phyloP scores from a whole-genome alignment of 352 stramenopile species.

The Phytophthora pini region DNA sequence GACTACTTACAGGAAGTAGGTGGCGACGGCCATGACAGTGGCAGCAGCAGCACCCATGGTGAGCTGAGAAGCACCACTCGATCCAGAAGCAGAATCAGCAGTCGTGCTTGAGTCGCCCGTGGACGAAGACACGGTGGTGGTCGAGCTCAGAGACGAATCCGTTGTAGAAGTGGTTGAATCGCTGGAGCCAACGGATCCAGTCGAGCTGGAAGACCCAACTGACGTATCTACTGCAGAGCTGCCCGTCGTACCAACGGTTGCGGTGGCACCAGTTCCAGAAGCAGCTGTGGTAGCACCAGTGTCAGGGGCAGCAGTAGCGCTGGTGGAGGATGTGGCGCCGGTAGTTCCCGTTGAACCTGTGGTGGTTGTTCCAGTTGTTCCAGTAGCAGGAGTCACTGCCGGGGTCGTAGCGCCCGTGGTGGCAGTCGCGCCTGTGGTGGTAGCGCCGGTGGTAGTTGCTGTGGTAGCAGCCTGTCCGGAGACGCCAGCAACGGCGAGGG shows the following conservation, averaged over 20 bases:
- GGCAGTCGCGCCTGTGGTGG: conserved; percentile 2
- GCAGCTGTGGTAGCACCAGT: conserved; percentile 3
- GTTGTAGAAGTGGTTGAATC: conserved; percentile 17
- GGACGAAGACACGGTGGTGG: conserved; percentile 15
- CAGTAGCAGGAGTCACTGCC: conserved; percentile 14
- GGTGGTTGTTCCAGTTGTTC: background rate
- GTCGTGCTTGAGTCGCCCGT: conserved; percentile 5
- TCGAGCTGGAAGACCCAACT: background rate
- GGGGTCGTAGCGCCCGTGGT: conserved; percentile 4
- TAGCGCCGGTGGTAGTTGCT: background rate
- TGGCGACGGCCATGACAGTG: conserved; percentile 9
- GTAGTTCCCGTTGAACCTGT: conserved; percentile 9
- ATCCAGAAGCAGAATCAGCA: conserved; percentile 18
- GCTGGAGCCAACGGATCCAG: background rate
- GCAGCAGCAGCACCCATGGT: conserved; percentile 18
- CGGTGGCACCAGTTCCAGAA: conserved; percentile 9
- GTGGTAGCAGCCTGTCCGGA: conserved; percentile 19
- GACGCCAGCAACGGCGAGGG: conserved; percentile 27
- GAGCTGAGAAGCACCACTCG: conserved; percentile 28
- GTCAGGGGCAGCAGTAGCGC: background rate
- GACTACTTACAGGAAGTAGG: conserved; percentile 34
- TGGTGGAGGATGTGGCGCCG: background rate
- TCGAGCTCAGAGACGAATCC: conserved; percentile 5
- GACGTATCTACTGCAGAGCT: conserved; percentile 4
- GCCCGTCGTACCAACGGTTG: conserved; percentile 5